Percentiles rank a stretch among this genome's conserved stretches.
phyloP scores from a whole-genome alignment of 1,139 yeast species.

The Suhomyces wounanorum region DNA sequence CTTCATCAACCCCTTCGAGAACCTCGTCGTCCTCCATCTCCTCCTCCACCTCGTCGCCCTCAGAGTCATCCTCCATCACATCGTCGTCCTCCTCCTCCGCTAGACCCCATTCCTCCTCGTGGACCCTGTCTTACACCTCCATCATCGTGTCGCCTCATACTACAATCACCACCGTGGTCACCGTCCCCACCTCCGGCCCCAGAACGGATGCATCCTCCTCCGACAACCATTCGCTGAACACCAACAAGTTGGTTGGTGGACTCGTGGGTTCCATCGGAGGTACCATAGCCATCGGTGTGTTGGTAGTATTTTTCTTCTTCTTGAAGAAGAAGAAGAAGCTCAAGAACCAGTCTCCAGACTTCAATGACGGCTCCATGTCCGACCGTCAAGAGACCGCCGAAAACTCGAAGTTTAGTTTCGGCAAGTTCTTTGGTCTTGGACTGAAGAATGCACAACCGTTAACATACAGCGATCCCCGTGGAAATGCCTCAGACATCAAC shows the following conservation, averaged over 20 bases:
- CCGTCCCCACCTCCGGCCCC: conserved; percentile 38
- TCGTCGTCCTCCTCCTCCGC: conserved; percentile 14
- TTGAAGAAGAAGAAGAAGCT: conserved; percentile 36
- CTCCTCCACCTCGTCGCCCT: conserved; percentile 6
- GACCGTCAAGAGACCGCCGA: conserved; percentile 14
- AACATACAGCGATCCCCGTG: conserved; percentile 15
- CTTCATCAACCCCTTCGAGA: conserved; percentile 26
- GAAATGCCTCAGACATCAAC: conserved; percentile 20
- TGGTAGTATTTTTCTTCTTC: conserved; percentile 40
- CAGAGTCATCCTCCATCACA: conserved; percentile 5
- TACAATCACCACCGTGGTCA: conserved; percentile 44
- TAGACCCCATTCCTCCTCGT: conserved; percentile 4
- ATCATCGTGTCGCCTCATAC: conserved; percentile 32
- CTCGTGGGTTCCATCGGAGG: conserved; percentile 53
- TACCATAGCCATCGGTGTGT: conserved; percentile 40
- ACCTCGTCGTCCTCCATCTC: conserved; percentile 30
- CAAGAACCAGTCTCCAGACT: conserved; percentile 50
- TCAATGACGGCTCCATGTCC: conserved; percentile 30
- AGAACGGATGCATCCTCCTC: conserved; percentile 12
- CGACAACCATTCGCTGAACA: conserved; percentile 25
- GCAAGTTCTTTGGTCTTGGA: conserved; percentile 32
- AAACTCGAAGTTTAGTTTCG: conserved; percentile 26
- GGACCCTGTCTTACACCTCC: conserved; percentile 26
- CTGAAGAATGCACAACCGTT: conserved; percentile 18
- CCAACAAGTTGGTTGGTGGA: conserved; percentile 48